Conservation (phyloP, 2,329 filamentous ascomycete genomes). For the Aureobasidium zeae region DNA sequence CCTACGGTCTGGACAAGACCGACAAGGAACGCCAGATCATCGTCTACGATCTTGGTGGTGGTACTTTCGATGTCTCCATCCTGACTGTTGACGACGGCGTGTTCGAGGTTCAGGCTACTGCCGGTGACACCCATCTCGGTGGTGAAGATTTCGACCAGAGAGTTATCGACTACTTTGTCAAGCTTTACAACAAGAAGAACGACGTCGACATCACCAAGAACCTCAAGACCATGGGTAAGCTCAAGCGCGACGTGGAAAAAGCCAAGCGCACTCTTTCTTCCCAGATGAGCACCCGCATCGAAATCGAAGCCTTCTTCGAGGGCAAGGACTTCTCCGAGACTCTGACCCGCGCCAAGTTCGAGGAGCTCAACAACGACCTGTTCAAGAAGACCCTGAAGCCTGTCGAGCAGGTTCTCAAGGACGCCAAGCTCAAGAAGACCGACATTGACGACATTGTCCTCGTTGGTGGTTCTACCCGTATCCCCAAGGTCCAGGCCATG, state of each 20-base stretch:
- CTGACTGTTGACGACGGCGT: slow-evolving; percentile 64
- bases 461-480: slow-evolving; percentile 97
- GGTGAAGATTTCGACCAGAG: slow-evolving; percentile 99
- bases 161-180: slow-evolving; percentile 91
- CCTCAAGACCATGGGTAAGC: slow-evolving; percentile 95
- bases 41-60: slow-evolving; percentile 88
- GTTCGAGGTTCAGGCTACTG: slow-evolving; percentile 88
- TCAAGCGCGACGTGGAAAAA: slow-evolving; percentile 99
- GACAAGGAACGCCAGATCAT: slow-evolving; percentile 79
- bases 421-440: slow-evolving; percentile 91
- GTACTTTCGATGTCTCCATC: slow-evolving; percentile 90
- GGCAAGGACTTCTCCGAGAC: slow-evolving; percentile 98
- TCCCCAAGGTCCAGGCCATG: slow-evolving; percentile 90
- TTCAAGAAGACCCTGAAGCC: slow-evolving; percentile 99
- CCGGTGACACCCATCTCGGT: slow-evolving; percentile 94
- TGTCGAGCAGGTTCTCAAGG: slow-evolving; percentile 96
- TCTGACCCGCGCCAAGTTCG: slow-evolving; percentile 96
- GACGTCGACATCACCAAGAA: slow-evolving; percentile 87
- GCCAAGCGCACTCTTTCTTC: slow-evolving; percentile 81
- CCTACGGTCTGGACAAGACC: slow-evolving; percentile 85
- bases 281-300: slow-evolving; percentile 41
- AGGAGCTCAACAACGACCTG: slow-evolving; percentile 96
- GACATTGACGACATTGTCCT: slow-evolving; percentile 96
- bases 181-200: slow-evolving; percentile 99
- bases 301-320: slow-evolving; percentile 95